phyloP scores from a whole-genome alignment of 2,329 filamentous ascomycete genomes.

The Rhytidhysteron rufulum region DNA sequence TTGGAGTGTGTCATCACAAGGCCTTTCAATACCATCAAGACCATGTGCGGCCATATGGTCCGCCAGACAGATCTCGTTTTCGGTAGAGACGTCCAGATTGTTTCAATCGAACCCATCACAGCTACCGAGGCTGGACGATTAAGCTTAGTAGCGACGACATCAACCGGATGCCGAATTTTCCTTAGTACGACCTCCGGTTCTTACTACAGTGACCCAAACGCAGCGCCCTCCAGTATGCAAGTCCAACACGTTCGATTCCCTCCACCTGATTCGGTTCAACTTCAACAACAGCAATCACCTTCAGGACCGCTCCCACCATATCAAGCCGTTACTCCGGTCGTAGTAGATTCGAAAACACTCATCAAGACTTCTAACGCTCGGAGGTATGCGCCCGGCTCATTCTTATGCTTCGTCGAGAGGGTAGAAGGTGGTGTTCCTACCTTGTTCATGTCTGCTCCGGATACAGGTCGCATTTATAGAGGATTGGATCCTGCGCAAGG shows the following conservation, averaged over 20 bases:
- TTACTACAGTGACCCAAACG: conserved; percentile 58
- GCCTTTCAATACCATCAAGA: conserved; percentile 51
- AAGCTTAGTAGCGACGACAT: conserved; percentile 85
- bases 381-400: conserved; percentile 82
- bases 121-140: conserved; percentile 74
- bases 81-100: conserved; percentile 63
- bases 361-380: conserved; percentile 44
- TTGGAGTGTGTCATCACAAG: conserved; percentile 55
- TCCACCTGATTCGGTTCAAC: conserved; percentile 45
- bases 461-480: conserved; percentile 76
- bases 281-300: conserved; percentile 13
- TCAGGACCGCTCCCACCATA: conserved; percentile 28
- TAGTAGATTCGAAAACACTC: conserved; percentile 24
- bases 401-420: conserved; percentile 75
- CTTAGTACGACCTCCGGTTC: conserved; percentile 82
- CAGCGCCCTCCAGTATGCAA: conserved; percentile 89
- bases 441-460: conserved; percentile 82
- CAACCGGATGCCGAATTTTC: conserved; percentile 86
- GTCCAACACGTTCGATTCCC: conserved; percentile 96
- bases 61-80: conserved; percentile 67
- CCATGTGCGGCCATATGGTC: conserved; percentile 82
- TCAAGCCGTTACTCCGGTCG: conserved; percentile 20
- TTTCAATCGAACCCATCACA: conserved; percentile 82
- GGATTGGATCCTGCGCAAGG: conserved; percentile 49
- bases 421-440: conserved; percentile 59